These are phyloP conservation scores for Komagataella ulmi DNA, from an alignment of 805 yeast genomes.

Conservation along the genomic window DNA sequence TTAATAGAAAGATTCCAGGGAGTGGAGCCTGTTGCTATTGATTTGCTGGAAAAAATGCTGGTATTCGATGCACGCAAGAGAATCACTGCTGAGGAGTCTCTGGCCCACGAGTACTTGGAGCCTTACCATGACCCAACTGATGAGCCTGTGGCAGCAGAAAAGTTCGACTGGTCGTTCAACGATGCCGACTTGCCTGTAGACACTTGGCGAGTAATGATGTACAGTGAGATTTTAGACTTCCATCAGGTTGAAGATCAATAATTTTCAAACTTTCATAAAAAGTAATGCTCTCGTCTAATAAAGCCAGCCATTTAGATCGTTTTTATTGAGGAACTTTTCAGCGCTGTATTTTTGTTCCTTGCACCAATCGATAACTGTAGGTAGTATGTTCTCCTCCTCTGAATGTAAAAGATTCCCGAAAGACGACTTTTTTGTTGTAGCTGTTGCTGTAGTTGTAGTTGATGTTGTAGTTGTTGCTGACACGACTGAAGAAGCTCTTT, in stretches of 20 bases:
- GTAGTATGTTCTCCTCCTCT: neutral
- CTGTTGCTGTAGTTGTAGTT: neutral
- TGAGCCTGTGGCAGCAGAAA: constrained; percentile 87
- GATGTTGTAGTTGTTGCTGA: neutral
- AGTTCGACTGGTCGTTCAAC: constrained; percentile 96
- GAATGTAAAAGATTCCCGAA: neutral
- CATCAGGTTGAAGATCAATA: constrained; percentile 60
- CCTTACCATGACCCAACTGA: constrained; percentile 97
- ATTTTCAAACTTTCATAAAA: constrained; percentile 4
- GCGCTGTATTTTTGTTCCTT: neutral
- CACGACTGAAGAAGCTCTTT: neutral
- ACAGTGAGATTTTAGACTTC: constrained; percentile 90
- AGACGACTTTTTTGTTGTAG: neutral
- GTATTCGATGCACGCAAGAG: constrained; percentile 93
- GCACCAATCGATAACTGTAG: neutral
- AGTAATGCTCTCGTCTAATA: constrained; percentile 10
- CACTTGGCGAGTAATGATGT: constrained; percentile 99
- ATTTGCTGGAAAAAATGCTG: constrained; percentile 76
- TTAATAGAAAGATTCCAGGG: constrained; percentile 67
- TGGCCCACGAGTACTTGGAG: constrained; percentile 81
- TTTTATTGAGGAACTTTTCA: neutral
- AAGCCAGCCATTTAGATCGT: neutral
- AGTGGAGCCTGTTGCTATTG: constrained; percentile 79
- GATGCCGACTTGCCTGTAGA: constrained; percentile 97
- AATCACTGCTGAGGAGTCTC: constrained; percentile 82